Percentiles rank a stretch among this genome's conserved stretches.
phyloP scores from a whole-genome alignment of 2,329 filamentous ascomycete species.

The Didymella segeticola region DNA sequence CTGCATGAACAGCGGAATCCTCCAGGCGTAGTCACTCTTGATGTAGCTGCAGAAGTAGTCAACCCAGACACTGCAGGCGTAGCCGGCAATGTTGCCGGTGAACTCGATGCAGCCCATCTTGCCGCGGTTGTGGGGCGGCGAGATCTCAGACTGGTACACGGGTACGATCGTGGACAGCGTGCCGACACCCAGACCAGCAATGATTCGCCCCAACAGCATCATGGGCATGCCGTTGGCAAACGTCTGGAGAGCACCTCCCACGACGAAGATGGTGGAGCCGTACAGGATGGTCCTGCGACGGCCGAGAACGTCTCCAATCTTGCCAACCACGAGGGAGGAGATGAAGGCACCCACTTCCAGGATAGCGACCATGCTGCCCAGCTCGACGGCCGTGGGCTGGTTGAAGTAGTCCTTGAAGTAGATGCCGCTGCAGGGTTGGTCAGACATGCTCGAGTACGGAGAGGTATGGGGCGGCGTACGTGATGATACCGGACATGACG shows the following conservation, averaged over 20 bases:
- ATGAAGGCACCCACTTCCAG: conserved; percentile 92
- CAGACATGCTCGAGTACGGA: conserved; percentile 34
- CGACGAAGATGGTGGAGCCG: conserved; percentile 84
- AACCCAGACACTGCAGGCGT: conserved; percentile 96
- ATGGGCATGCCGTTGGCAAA: conserved; percentile 83
- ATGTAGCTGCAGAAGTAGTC: conserved; percentile 98
- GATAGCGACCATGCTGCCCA: conserved; percentile 98
- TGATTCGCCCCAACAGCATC: conserved; percentile 69
- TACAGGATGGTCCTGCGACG: conserved; percentile 90
- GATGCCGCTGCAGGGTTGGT: conserved; percentile 66
- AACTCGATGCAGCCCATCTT: conserved; percentile 98
- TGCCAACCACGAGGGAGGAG: conserved; percentile 84
- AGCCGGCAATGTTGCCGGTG: conserved; percentile 94
- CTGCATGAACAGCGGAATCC: conserved; percentile 87
- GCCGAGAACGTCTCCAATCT: conserved; percentile 89
- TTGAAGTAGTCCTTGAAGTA: conserved; percentile 93
- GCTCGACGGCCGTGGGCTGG: conserved; percentile 82
- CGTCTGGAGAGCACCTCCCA: conserved; percentile 85
- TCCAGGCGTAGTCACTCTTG: conserved; percentile 84
- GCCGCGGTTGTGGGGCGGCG: conserved; percentile 92
- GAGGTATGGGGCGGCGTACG: conserved; percentile 57
- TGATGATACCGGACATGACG: conserved; percentile 81
- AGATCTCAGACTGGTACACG: conserved; percentile 66
- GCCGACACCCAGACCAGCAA: conserved; percentile 60
- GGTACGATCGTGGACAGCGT: conserved; percentile 60